These are phyloP conservation scores for Mycothermus thermophilus DNA, from an alignment of 495 filamentous ascomycete species.

Conservation along the genomic window DNA sequence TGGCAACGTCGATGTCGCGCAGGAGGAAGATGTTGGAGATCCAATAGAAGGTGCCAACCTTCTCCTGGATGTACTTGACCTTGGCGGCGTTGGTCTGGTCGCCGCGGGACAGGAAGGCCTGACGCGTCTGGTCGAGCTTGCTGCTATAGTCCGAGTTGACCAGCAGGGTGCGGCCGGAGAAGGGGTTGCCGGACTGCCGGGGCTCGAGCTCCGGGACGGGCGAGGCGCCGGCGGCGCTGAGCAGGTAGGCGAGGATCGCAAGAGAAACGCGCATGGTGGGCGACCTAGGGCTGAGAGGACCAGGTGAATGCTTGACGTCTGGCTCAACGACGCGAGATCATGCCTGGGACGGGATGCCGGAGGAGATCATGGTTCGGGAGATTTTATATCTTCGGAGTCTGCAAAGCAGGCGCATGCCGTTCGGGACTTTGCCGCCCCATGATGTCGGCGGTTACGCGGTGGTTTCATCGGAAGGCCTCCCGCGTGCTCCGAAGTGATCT, in stretches of 20 bases:
- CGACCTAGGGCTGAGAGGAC: too few relatives aligned
- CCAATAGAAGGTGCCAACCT: conserved; percentile 44
- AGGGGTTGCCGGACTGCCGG: conserved; percentile 29
- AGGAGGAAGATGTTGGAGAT: conserved; percentile 19
- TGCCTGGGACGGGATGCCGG: too few relatives aligned
- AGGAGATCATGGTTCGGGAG: too few relatives aligned
- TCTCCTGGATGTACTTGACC: conserved; percentile 6
- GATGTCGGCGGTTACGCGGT: too few relatives aligned
- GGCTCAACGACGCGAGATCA: too few relatives aligned
- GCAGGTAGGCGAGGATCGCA: conserved; percentile 5
- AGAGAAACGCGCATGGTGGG: too few relatives aligned
- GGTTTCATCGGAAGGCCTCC: too few relatives aligned
- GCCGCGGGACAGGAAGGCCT: conserved; percentile 28
- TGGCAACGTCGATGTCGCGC: conserved; percentile 33
- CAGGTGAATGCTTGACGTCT: too few relatives aligned
- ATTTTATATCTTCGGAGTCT: too few relatives aligned
- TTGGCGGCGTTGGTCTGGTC: conserved; percentile 27
- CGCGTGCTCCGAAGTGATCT: too few relatives aligned
- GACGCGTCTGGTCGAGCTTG: conserved; percentile 32
- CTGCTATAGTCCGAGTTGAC: conserved; percentile 38
- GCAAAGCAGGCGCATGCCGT: too few relatives aligned
- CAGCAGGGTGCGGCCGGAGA: conserved; percentile 36
- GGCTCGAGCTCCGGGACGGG: conserved; percentile 3
- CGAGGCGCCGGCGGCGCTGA: conserved; percentile 4
- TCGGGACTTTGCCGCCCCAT: too few relatives aligned